Percentiles rank a stretch among this genome's conserved stretches.
phyloP scores from a whole-genome alignment of 345 rosid genomes.

The Lumnitzera racemosa region DNA sequence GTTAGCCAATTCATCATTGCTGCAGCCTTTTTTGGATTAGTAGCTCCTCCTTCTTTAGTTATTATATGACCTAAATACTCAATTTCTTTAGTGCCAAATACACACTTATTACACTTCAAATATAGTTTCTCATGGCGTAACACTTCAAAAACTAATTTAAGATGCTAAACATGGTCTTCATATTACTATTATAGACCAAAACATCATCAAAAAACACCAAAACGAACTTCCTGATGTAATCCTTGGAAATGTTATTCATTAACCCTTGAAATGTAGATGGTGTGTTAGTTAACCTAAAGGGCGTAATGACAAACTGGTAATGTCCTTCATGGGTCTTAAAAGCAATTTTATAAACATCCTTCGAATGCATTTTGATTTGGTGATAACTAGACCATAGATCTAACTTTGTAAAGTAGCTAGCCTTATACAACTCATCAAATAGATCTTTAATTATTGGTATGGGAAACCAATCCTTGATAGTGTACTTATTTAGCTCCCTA shows the following conservation, averaged over 20 bases:
- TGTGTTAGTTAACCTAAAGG: too few relatives aligned
- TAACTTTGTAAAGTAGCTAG: not conserved
- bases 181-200: not conserved
- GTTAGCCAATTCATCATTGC: too few relatives aligned
- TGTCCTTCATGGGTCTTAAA: not conserved
- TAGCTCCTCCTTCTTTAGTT: too few relatives aligned
- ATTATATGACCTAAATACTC: too few relatives aligned
- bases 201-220: slow-evolving; percentile 2
- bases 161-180: not conserved
- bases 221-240: not conserved
- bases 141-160: not conserved
- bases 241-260: not conserved
- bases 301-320: too few relatives aligned
- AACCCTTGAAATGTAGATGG: not conserved
- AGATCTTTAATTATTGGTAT: not conserved
- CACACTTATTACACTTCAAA: too few relatives aligned
- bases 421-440: not conserved
- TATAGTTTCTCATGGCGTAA: not conserved
- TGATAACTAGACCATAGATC: not conserved
- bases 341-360: not conserved
- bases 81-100: too few relatives aligned
- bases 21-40: too few relatives aligned
- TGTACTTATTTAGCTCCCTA: not conserved
- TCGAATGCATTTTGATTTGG: not conserved
- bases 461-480: not conserved